Conservation (phyloP, 225 moss, liverwort and hornwort genomes). For the Thuidium tamariscinum region DNA sequence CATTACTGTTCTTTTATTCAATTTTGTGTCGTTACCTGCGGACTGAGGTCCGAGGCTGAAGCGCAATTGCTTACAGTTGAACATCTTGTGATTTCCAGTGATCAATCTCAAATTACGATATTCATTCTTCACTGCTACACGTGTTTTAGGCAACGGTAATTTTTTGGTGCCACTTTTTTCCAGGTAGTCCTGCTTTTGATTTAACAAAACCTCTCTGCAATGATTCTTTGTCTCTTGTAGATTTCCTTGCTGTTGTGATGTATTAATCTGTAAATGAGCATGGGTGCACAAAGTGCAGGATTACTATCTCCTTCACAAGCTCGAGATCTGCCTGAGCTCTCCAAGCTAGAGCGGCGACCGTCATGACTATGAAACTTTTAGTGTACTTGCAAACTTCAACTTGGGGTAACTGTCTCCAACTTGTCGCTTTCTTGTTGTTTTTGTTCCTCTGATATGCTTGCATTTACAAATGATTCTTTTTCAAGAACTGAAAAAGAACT, state of each 20-base stretch:
- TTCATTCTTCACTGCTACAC: not conserved
- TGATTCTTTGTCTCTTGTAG: not conserved
- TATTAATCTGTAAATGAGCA: not conserved
- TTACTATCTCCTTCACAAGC: not conserved
- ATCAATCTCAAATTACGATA: slow-evolving; percentile 29
- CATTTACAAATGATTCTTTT: not conserved
- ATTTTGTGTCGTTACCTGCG: not conserved
- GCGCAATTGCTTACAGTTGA: slow-evolving; percentile 55
- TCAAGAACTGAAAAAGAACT: too few species aligned
- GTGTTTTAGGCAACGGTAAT: not conserved
- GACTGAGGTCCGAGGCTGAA: slow-evolving; percentile 40
- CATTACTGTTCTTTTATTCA: not conserved
- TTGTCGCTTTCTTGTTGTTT: not conserved
- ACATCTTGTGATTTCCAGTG: slow-evolving; percentile 52
- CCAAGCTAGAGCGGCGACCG: not conserved
- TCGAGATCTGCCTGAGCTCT: not conserved
- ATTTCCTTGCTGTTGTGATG: not conserved
- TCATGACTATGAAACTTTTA: not conserved
- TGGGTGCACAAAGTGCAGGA: not conserved
- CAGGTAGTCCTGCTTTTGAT: not conserved
- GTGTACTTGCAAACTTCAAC: not conserved
- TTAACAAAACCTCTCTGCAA: not conserved
- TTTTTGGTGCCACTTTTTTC: not conserved
- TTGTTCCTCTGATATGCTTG: not conserved
- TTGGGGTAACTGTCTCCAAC: not conserved